A percentile compares a stretch with the other conserved stretches of the same genome.
phyloP scores from a whole-genome alignment of 2,329 filamentous ascomycete species.

The Beauveria bassiana region DNA sequence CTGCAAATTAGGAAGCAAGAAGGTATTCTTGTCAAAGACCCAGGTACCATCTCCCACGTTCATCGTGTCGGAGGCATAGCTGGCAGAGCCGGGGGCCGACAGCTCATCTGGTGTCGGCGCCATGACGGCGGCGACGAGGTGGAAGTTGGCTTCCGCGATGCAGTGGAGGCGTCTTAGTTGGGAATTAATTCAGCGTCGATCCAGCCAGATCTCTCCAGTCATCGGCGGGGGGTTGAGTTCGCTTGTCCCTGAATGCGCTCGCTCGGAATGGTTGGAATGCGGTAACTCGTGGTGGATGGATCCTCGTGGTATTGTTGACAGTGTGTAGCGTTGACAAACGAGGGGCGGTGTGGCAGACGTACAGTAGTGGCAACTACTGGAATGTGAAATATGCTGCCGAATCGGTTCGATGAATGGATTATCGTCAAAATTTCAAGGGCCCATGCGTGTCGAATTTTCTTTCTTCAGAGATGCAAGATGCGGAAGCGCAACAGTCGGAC shows the following conservation, averaged over 20 bases:
- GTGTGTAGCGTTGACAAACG: neutral
- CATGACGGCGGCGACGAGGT: constrained; percentile 43
- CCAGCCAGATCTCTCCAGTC: neutral
- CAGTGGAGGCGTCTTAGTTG: neutral
- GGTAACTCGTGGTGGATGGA: neutral
- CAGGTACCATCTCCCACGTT: constrained; percentile 76
- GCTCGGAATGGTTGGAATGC: constrained; percentile 4
- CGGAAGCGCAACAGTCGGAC: neutral
- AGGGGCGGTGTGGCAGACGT: constrained; percentile 4
- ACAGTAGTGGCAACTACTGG: neutral
- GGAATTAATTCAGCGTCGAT: neutral
- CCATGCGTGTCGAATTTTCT: neutral
- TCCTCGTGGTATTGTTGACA: neutral
- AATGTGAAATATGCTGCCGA: neutral
- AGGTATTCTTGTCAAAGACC: constrained; percentile 69
- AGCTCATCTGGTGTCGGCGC: constrained; percentile 51
- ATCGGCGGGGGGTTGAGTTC: neutral
- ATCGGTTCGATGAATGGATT: neutral
- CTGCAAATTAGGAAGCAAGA: constrained; percentile 68
- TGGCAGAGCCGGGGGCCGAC: constrained; percentile 63
- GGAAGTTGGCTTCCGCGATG: constrained; percentile 9
- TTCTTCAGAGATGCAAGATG: neutral
- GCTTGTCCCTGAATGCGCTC: neutral
- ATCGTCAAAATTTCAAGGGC: neutral
- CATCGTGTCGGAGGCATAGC: constrained; percentile 67